These are phyloP conservation scores for Xanthoconium stramineum DNA, from an alignment of 768 basidiomycete genomes.

Conservation along the genomic window DNA sequence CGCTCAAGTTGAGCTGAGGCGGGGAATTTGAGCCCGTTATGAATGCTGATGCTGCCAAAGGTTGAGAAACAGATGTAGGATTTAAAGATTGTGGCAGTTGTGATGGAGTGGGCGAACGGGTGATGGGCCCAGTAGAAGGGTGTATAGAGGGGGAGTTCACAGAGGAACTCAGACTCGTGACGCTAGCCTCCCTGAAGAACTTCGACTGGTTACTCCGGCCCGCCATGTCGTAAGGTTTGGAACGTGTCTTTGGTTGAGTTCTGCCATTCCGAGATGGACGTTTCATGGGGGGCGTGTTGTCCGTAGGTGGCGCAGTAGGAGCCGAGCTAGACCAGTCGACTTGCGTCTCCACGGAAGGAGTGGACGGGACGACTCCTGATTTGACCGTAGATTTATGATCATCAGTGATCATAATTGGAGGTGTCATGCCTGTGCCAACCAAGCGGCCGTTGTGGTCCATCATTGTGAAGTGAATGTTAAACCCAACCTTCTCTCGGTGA, in stretches of 20 bases:
- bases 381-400: conserved; percentile 85
- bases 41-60: not conserved
- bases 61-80: conserved; percentile 11
- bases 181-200: conserved; percentile 54
- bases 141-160: conserved; percentile 41
- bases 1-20: conserved; percentile 5
- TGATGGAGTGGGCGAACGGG: conserved; percentile 32
- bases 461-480: conserved; percentile 86
- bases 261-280: conserved; percentile 44
- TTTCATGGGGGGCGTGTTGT: conserved; percentile 44
- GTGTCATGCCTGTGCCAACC: conserved; percentile 77
- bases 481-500: conserved; percentile 95
- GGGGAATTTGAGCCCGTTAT: conserved; percentile 4
- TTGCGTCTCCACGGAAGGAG: conserved; percentile 39
- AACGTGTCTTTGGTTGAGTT: conserved; percentile 51
- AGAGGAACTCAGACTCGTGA: conserved; percentile 49
- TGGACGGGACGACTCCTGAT: conserved; percentile 21
- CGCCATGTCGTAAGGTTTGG: conserved; percentile 64
- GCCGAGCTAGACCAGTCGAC: conserved; percentile 50
- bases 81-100: conserved; percentile 17
- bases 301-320: conserved; percentile 19
- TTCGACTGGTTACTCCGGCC: conserved; percentile 36
- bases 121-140: conserved; percentile 32
- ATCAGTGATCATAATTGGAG: conserved; percentile 98
- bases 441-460: conserved; percentile 74